Evolutionary conservation across 2,329 filamentous ascomycete genomes (phyloP).

Genomic region (Dothistroma pini): DNA sequence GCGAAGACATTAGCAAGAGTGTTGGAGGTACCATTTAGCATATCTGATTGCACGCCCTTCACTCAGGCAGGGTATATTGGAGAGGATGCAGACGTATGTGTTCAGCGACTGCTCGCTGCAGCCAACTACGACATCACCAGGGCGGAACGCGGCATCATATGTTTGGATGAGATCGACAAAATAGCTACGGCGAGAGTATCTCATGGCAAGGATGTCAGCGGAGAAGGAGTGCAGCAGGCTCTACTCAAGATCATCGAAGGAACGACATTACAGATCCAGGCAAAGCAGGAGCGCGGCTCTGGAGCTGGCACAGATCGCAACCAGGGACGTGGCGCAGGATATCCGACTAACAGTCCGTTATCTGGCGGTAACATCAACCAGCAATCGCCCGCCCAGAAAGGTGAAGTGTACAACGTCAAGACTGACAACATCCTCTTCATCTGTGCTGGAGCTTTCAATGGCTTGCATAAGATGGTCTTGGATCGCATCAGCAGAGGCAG

Average conservation of each 20-base stretch:
- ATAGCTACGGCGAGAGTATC: slow-evolving; percentile 83
- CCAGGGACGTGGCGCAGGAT: slow-evolving; percentile 23
- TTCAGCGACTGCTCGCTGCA: slow-evolving; percentile 84
- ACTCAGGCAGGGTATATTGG: slow-evolving; percentile 97
- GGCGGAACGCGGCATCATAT: slow-evolving; percentile 88
- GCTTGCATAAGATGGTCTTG: slow-evolving; percentile 80
- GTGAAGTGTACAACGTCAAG: slow-evolving; percentile 68
- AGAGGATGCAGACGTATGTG: slow-evolving; percentile 94
- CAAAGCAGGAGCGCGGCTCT: slow-evolving; percentile 67
- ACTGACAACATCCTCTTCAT: slow-evolving; percentile 98
- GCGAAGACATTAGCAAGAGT: slow-evolving; percentile 86
- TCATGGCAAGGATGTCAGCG: slow-evolving; percentile 89
- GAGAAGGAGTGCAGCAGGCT: slow-evolving; percentile 95
- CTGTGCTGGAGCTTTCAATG: slow-evolving; percentile 92
- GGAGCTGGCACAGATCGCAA: slow-evolving; percentile 17
- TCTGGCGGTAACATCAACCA: slow-evolving; percentile 34
- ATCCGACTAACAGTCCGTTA: slow-evolving; percentile 37
- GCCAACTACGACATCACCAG: slow-evolving; percentile 82
- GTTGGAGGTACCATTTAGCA: slow-evolving; percentile 92
- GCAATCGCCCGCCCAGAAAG: slow-evolving; percentile 40
- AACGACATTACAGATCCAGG: slow-evolving; percentile 85
- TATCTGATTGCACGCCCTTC: slow-evolving; percentile 92
- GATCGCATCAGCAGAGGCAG: slow-evolving; percentile 81
- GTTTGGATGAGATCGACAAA: slow-evolving; percentile 96
- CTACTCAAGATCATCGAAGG: slow-evolving; percentile 94